Evolutionary conservation across 148 eudicot genomes (phyloP).

Genomic region (Agrostemma githago): DNA sequence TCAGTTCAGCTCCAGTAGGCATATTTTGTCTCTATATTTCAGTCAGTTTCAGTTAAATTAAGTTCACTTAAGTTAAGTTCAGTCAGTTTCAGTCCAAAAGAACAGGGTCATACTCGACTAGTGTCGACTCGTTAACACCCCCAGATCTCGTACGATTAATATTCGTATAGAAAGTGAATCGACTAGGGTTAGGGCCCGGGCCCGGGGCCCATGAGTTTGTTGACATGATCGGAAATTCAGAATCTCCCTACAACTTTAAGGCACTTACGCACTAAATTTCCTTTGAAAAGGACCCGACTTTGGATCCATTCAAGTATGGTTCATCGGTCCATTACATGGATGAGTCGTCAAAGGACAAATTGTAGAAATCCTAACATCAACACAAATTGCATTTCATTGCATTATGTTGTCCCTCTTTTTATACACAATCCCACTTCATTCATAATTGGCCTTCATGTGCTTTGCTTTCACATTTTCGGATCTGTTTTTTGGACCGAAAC

Average conservation of each 20-base stretch:
- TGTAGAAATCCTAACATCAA: neutral
- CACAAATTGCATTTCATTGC: neutral
- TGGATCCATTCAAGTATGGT: constrained; percentile 7
- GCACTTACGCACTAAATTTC: neutral
- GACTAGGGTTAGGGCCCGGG: neutral
- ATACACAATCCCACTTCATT: constrained; percentile 8
- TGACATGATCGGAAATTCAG: neutral
- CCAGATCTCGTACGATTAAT: no score
- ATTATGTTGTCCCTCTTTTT: constrained; percentile 10
- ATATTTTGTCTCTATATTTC: no score
- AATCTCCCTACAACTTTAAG: neutral
- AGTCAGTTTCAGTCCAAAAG: no score
- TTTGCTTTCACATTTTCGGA: neutral
- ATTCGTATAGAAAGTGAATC: neutral
- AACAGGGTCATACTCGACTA: no score
- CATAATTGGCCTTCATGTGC: neutral
- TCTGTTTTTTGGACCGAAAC: neutral
- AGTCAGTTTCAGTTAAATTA: no score
- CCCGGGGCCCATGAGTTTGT: neutral
- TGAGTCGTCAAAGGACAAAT: constrained; percentile 1
- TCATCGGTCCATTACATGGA: neutral
- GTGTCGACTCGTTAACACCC: no score
- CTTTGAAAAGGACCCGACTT: constrained; percentile 5
- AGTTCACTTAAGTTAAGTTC: no score
- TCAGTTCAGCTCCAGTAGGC: no score